Conservation (phyloP, 306 rosid genomes). For the Sesbania bispinosa region DNA sequence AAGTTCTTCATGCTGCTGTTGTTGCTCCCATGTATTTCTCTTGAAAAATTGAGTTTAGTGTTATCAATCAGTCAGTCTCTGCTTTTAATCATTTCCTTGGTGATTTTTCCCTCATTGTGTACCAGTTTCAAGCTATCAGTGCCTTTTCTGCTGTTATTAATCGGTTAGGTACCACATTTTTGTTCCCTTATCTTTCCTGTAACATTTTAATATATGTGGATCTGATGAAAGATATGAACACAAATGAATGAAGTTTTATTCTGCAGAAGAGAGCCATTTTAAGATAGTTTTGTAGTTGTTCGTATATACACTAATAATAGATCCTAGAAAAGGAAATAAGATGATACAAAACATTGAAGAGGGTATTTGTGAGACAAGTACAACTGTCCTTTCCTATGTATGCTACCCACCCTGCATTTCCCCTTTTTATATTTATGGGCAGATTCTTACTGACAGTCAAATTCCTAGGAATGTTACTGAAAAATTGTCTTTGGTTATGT, state of each 20-base stretch:
- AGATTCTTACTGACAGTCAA: neutral
- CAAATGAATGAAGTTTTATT: conserved; percentile 1
- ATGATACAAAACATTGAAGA: neutral
- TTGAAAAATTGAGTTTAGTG: conserved; percentile 96
- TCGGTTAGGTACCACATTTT: conserved; percentile 67
- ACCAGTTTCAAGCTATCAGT: conserved; percentile 89
- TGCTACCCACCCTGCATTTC: neutral
- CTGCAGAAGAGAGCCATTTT: neutral
- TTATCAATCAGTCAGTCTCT: conserved; percentile 92
- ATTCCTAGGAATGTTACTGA: neutral
- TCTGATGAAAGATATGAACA: conserved; percentile 14
- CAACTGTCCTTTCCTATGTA: neutral
- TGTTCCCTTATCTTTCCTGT: conserved; percentile 19
- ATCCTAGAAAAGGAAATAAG: neutral
- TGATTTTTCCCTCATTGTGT: conserved; percentile 87
- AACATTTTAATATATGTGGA: neutral
- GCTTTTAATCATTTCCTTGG: conserved; percentile 95
- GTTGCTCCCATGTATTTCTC: conserved; percentile 98
- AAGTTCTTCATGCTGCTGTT: conserved; percentile 95
- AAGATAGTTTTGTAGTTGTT: neutral
- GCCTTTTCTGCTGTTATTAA: conserved; percentile 96
- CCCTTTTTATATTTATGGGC: neutral
- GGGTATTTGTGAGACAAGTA: neutral
- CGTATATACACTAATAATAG: neutral
- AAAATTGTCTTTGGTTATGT: too few species aligned